Percentiles rank a stretch among this genome's conserved stretches.
These are phyloP conservation scores for Bruguiera parviflora DNA, from an alignment of 345 rosid genomes.

Conservation along the genomic window DNA sequence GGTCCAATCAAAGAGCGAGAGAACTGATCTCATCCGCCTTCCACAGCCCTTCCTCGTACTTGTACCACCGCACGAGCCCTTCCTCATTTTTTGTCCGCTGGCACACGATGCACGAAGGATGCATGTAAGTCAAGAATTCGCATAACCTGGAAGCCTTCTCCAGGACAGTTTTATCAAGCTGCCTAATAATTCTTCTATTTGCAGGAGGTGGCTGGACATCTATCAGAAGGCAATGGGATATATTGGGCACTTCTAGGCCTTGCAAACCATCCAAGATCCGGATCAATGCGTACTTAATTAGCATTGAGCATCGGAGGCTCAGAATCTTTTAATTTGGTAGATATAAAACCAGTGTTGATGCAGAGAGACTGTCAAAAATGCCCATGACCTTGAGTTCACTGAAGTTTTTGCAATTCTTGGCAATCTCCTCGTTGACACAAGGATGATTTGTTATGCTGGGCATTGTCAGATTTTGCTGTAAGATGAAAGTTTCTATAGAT, in stretches of 20 bases:
- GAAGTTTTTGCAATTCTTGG: constrained; percentile 58
- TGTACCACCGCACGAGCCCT: constrained; percentile 85
- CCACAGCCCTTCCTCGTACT: constrained; percentile 74
- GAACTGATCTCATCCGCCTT: constrained; percentile 64
- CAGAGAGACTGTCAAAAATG: constrained; percentile 50
- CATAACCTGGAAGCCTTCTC: constrained; percentile 52
- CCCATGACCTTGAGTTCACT: constrained; percentile 82
- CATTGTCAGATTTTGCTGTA: constrained; percentile 46
- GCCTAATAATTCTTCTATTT: constrained; percentile 34
- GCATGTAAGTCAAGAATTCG: constrained; percentile 57
- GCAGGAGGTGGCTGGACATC: constrained; percentile 40
- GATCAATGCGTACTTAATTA: constrained; percentile 54
- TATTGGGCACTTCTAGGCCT: constrained; percentile 67
- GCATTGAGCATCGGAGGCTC: constrained; percentile 67
- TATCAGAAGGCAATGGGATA: constrained; percentile 65
- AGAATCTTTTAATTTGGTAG: constrained; percentile 55
- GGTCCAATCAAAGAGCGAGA: constrained; percentile 41
- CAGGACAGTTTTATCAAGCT: constrained; percentile 46
- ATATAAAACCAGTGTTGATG: constrained; percentile 34
- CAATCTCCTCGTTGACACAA: constrained; percentile 61
- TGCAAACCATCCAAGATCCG: constrained; percentile 51
- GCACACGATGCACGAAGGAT: constrained; percentile 62
- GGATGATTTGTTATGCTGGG: constrained; percentile 63
- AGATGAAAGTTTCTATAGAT: neutral
- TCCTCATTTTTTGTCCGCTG: constrained; percentile 57